Evolutionary conservation across 2,329 filamentous ascomycete genomes (phyloP), one percentile per base, ranked within the genome.

Genomic region (Pseudonectria foliicola): DNA sequence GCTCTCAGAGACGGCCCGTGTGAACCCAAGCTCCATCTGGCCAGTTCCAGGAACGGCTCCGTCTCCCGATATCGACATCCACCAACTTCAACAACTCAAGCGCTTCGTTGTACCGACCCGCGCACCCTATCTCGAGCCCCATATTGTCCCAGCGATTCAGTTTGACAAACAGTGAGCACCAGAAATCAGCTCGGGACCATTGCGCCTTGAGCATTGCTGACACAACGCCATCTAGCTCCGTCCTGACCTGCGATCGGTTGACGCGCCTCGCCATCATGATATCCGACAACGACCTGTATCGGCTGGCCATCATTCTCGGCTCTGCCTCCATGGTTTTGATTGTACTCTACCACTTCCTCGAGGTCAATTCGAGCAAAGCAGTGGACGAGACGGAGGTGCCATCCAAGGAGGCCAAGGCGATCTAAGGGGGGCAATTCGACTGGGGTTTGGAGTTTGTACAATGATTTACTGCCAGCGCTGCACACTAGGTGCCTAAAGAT

Each of bases 331-430:
- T 96, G 85, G 70, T 95, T 29, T 74, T 98, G 43, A 95, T 96
- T 48, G 80, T 98, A 21, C 66, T 94, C 18, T 96, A 98, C 66
- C 88, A 96, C 63, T 96, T 93, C 67, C 80, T 98, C 53, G 90
- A 96, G 61, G 77, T 95, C 68, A 96, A 98, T 57, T 77, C 86
- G 24, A 29, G 39, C 15, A 29, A 40, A 8, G 42, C 49, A 21
- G 18, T 6, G 18, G 8, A 21, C 18, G 18, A 21, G 18, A 21
- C 18, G 18, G 18, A 21, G 18, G 18, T 21, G 18, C 8, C 18
- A 8, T 8, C 18, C 18, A 21, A 21, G 18, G 5, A 21, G 8
- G 18, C 18, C 18, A 21, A 21, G 18, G 18, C 5, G 18, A 21
- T 21, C 8, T 21, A 21, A 21, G 18, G 8, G 8, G 5, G 5